A percentile compares a stretch with the other conserved stretches of the same genome.
Conservation (phyloP, 441 rosid genomes). For the California macrophylla region DNA sequence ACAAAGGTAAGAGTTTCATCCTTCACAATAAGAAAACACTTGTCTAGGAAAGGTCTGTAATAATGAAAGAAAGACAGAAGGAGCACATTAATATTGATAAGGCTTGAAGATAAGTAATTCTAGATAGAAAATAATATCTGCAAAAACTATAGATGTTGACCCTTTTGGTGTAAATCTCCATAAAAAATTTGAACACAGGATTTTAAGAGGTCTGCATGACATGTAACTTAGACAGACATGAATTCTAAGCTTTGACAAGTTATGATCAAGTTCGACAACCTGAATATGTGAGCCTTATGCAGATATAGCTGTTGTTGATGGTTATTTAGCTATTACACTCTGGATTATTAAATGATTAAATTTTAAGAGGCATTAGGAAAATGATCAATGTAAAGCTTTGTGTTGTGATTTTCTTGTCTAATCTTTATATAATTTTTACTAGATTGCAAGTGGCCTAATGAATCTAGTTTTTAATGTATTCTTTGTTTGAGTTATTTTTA, state of each 20-base stretch:
- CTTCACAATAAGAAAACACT: conserved; percentile 3
- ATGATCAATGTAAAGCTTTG: not conserved
- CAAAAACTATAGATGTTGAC: not conserved
- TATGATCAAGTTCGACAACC: not conserved
- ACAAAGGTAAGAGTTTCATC: conserved; percentile 16
- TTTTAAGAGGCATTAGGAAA: not conserved
- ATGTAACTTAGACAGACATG: not conserved
- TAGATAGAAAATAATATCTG: not conserved
- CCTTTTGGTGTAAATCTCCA: not conserved
- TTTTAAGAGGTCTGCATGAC: not conserved
- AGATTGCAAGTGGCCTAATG: not conserved
- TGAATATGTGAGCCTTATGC: not conserved
- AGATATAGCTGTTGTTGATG: not conserved
- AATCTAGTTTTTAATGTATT: not conserved
- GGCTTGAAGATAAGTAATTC: conserved; percentile 8
- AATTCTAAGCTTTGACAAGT: not conserved
- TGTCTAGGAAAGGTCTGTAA: conserved; percentile 7
- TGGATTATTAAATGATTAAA: not conserved
- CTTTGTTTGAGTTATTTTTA: not conserved
- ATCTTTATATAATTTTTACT: not conserved
- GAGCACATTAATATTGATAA: not conserved
- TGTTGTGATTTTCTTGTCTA: not conserved
- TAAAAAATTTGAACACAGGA: not conserved
- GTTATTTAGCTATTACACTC: not conserved
- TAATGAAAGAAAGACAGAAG: conserved; percentile 11